Conservation (phyloP, 2,329 filamentous ascomycete species). For the Nigrograna mackinnonii region DNA sequence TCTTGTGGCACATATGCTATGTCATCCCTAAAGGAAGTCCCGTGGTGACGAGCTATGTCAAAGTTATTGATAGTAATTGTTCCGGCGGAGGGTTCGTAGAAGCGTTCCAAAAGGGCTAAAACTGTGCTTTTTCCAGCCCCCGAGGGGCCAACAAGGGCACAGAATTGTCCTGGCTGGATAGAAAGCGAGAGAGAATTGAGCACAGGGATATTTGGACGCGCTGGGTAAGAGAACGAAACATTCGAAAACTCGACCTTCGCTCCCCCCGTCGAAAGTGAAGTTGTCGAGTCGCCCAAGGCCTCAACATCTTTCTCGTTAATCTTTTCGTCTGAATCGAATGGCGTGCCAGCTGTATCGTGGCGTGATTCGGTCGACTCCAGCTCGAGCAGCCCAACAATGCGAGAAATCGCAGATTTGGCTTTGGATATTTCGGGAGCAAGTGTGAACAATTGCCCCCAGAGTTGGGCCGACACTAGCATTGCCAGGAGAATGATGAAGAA, state of each 20-base stretch:
- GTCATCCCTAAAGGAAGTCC: constrained; percentile 45
- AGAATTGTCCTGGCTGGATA: constrained; percentile 63
- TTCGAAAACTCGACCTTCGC: constrained; percentile 59
- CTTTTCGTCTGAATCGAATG: constrained; percentile 78
- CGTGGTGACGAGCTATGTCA: constrained; percentile 47
- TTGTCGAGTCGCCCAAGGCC: constrained; percentile 28
- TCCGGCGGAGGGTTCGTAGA: constrained; percentile 58
- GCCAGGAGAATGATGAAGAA: constrained; percentile 76
- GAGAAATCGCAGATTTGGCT: constrained; percentile 66
- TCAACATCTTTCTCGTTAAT: constrained; percentile 36
- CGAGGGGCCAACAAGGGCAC: constrained; percentile 66
- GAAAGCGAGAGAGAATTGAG: constrained; percentile 60
- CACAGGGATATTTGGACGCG: constrained; percentile 61
- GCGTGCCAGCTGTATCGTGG: constrained; percentile 51
- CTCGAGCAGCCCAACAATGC: constrained; percentile 72
- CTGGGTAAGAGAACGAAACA: constrained; percentile 68
- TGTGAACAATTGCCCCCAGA: constrained; percentile 75
- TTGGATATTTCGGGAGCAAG: constrained; percentile 75
- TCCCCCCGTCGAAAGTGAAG: constrained; percentile 64
- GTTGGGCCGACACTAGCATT: constrained; percentile 72
- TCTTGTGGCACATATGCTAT: constrained; percentile 54
- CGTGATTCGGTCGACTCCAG: constrained; percentile 17
- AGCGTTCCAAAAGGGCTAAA: constrained; percentile 56
- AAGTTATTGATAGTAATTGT: constrained; percentile 56
- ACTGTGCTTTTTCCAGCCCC: constrained; percentile 71